A percentile compares a stretch with the other conserved stretches of the same genome.
Evolutionary conservation across 768 basidiomycete genomes (phyloP).

Genomic region (Hortiboletus flavorubellus): DNA sequence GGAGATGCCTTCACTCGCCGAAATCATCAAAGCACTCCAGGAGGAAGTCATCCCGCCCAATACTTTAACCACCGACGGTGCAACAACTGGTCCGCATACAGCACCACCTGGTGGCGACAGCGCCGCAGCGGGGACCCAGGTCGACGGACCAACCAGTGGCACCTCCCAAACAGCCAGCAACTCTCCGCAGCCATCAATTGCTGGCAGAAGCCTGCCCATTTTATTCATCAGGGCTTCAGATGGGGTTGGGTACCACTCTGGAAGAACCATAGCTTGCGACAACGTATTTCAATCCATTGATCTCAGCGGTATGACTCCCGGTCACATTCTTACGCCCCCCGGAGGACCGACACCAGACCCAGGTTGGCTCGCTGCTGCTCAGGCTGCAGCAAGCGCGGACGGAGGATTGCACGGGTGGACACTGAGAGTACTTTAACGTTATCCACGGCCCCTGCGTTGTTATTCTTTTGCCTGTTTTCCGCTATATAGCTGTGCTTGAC

Average conservation of each 20-base stretch:
- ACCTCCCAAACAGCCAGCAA: slow-evolving; percentile 19
- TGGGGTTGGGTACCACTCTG: slow-evolving; percentile 88
- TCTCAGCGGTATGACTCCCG: slow-evolving; percentile 46
- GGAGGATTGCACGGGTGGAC: slow-evolving; percentile 76
- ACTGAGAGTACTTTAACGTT: slow-evolving; percentile 65
- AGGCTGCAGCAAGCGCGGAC: slow-evolving; percentile 62
- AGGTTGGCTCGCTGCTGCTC: slow-evolving; percentile 72
- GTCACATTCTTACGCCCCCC: slow-evolving; percentile 43
- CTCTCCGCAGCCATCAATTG: slow-evolving; percentile 47
- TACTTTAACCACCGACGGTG: slow-evolving; percentile 32
- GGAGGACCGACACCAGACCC: slow-evolving; percentile 50
- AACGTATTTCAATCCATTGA: slow-evolving; percentile 73
- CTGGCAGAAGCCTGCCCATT: slow-evolving; percentile 70
- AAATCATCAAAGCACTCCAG: slow-evolving; percentile 76
- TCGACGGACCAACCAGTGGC: slow-evolving; percentile 26
- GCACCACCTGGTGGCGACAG: slow-evolving; percentile 25
- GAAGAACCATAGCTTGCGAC: slow-evolving; percentile 78
- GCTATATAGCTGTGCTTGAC: slow-evolving; percentile 26
- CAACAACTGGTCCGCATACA: slow-evolving; percentile 37
- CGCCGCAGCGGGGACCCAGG: slow-evolving; percentile 24
- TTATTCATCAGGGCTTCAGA: slow-evolving; percentile 79
- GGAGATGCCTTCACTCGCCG: slow-evolving; percentile 73
- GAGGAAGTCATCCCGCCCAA: slow-evolving; percentile 57
- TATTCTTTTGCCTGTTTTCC: slow-evolving; percentile 24
- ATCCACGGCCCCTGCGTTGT: slow-evolving; percentile 21